Base-by-base conservation (phyloP, 2,329 filamentous ascomycete genomes). In the Penicillium rolfsii region DNA sequence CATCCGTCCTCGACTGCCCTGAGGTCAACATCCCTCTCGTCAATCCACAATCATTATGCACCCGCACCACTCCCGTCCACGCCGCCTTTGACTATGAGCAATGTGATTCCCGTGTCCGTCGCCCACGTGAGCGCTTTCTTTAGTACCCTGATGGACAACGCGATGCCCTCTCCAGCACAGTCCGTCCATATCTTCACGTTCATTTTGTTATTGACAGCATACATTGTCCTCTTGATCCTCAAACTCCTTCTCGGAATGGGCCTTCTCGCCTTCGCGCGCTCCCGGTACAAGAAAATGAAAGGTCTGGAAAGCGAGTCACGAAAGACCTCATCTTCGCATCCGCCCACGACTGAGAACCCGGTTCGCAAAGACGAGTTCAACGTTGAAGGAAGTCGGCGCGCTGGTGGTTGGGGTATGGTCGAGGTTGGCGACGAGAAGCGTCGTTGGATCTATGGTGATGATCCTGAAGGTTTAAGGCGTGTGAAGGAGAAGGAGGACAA, bases 201-300 rank as follows among this genome's bases (percentile, higher is more conserved):
- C 0, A 84, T 95, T 9, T 89, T 98, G 68, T 91, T 97, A 74
- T 85, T 97, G 41, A 88, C 93, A 7, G 82, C 88, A 30, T 98
- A 96, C 76, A 83, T 98, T 22, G 86, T 96, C 7, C 84, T 98
- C 2, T 84, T 99, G 5, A 90, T 94, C 4, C 78, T 90, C 59
- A 97, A 97, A 74, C 84, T 99, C 0, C 80, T 97, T 0, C 83
- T 99, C 0, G 95, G 95, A 22, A 98, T 98, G 91, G 76, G 87
- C 0, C 83, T 99, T 0, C 84, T 99, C 0, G 87, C 87, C 1
- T 96, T 92, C 66, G 86, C 93, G 0, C 86, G 93, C 5, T 86
- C 87, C 56, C 84, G 94, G 5, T 98, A 97, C 73, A 85, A 85
- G 38, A 82, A 83, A 16, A 97, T 98, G 91, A 93, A 93, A 73